Evolutionary conservation across 164 flowering plant genomes (phyloP).

Genomic region (Umbilicus rupestris): DNA sequence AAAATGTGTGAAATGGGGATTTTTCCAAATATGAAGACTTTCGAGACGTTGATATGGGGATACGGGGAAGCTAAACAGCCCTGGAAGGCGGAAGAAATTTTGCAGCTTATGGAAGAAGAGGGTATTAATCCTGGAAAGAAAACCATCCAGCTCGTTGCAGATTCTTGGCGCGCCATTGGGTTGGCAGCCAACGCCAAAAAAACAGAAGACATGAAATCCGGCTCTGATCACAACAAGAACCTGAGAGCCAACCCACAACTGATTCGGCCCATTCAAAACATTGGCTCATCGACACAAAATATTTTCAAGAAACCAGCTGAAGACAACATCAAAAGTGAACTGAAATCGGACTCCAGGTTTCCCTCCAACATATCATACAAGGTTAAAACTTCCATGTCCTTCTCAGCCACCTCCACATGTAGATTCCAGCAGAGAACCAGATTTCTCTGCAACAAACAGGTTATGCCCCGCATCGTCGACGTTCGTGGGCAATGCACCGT

Average conservation of each 20-base stretch:
- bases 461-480: not conserved
- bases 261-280: conserved; percentile 9
- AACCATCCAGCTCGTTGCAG: conserved; percentile 55
- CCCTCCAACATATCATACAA: not conserved
- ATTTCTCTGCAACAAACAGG: not conserved
- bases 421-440: not conserved
- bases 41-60: conserved; percentile 92
- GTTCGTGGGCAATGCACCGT: not conserved
- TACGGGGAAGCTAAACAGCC: conserved; percentile 81
- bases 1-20: conserved; percentile 54
- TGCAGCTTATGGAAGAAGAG: conserved; percentile 45
- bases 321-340: conserved; percentile 7
- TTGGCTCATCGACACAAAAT: conserved; percentile 13
- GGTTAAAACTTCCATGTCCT: not conserved
- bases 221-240: conserved; percentile 4
- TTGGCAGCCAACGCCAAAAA: conserved; percentile 42
- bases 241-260: conserved; percentile 15
- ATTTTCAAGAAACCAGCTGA: conserved; percentile 16
- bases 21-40: conserved; percentile 74
- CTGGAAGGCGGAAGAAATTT: conserved; percentile 80
- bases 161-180: conserved; percentile 68
- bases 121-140: conserved; percentile 39
- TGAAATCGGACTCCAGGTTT: not conserved
- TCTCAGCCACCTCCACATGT: not conserved
- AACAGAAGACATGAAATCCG: conserved; percentile 14